Base-by-base conservation (phyloP, 371 early-diverging fungal species). In the Sporodiniella umbellata region DNA sequence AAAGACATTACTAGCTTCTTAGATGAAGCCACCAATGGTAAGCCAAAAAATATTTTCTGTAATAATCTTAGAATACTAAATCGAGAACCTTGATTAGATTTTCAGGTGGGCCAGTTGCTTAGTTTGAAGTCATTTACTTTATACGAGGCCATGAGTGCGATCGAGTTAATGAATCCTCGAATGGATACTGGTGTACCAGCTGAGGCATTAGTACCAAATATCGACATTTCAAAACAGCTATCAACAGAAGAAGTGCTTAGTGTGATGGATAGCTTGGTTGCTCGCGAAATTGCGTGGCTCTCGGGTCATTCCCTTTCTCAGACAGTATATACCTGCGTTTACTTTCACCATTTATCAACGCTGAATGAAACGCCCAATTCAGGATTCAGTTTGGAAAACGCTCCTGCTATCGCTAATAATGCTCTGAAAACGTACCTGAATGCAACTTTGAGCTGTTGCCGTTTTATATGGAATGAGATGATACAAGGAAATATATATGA, bases 81-180 rank as follows among this genome's bases (percentile, higher is more conserved):
- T n/a, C n/a, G n/a, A n/a, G n/a, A n/a, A n/a, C n/a, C n/a, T n/a
- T n/a, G n/a, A n/a, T n/a, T 11, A 87, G 88, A 86, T 40, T 70
- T 90, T 53, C 62, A 78, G 7, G 70, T 78, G 11, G 86, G 87
- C 8, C 83, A 88, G 48, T 60, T 90, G 24, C 62, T 88, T 17
- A 80, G 78, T 49, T 48, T 80, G 15, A 72, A 70, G 37, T 66
- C 75, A 4, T 87, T 90, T 56, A 79, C 75, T 7, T 58, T 90
- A 12, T 84, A 76, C 59, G 89, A 88, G 44, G 87, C 87, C 17
- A 87, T 90, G 88, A 80, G 85, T 21, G 88, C 88, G 4, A 85
- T 88, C 45, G 89, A 88, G 77, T 85, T 90, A 28, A 88, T 90
- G 88, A 87, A 90, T 64, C 88, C 91, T 2, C 84, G 84, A 44